Conservation (phyloP, 768 basidiomycete genomes). For the Cystoderma amianthinum region DNA sequence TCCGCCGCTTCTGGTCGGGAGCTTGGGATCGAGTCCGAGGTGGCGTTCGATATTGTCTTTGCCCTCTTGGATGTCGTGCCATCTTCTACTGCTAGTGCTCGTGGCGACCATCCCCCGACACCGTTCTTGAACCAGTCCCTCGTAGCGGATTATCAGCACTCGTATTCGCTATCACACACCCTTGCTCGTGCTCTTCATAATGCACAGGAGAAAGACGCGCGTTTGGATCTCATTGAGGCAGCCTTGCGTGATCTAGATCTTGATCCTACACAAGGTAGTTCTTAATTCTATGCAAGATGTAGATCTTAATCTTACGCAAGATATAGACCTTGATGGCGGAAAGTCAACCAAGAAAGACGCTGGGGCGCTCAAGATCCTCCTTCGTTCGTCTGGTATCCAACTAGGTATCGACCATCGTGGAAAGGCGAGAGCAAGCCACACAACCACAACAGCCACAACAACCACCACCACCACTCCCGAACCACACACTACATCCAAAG, state of each 20-base stretch:
- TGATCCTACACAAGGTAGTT: too few relatives aligned
- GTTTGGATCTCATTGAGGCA: constrained; percentile 50
- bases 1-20: constrained; percentile 31
- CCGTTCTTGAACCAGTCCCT: constrained; percentile 66
- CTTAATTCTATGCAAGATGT: too few relatives aligned
- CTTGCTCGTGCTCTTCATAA: constrained; percentile 37
- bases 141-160: constrained; percentile 65
- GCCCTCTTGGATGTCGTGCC: constrained; percentile 44
- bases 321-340: constrained; percentile 4
- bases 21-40: constrained; percentile 42
- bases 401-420: constrained; percentile 31
- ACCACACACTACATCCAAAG: constrained; percentile 16
- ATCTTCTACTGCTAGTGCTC: constrained; percentile 17
- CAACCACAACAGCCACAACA: too few relatives aligned
- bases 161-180: constrained; percentile 50
- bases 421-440: neutral
- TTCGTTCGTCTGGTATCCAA: constrained; percentile 52
- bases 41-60: constrained; percentile 51
- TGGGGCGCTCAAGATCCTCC: constrained; percentile 55
- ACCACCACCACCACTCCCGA: constrained; percentile 3
- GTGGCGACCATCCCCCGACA: constrained; percentile 16
- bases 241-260: constrained; percentile 35
- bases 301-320: too few relatives aligned
- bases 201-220: constrained; percentile 47
- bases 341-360: constrained; percentile 25